phyloP scores from a whole-genome alignment of 108 stramenopile species.

The Nannochloropsis salina region DNA sequence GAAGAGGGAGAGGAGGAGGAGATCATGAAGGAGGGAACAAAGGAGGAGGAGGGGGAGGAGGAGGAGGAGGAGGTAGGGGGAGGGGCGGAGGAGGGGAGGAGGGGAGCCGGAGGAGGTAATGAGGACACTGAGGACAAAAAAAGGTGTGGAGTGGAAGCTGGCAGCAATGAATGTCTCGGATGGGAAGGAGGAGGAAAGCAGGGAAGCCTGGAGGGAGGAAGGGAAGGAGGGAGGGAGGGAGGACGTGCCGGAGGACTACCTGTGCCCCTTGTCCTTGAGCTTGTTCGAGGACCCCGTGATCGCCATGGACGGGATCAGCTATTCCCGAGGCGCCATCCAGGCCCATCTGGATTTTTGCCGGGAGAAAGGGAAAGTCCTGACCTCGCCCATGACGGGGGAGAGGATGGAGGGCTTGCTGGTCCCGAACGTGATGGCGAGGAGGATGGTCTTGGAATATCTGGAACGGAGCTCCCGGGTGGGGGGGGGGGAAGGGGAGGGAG shows the following conservation, averaged over 20 bases:
- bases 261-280: not conserved
- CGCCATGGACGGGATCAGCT: constrained; percentile 7
- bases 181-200: not conserved
- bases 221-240: not conserved
- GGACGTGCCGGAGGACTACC: not conserved
- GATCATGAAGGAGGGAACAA: not conserved
- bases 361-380: not conserved
- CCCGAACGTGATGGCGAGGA: not conserved
- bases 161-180: not conserved
- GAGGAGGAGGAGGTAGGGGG: not conserved
- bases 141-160: too few species aligned
- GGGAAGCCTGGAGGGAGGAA: not conserved
- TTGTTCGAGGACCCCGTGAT: constrained; percentile 1
- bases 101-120: not conserved
- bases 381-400: constrained; percentile 13
- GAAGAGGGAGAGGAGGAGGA: not conserved
- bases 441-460: not conserved
- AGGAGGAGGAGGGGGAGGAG: not conserved
- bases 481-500: not conserved
- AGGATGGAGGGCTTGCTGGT: not conserved
- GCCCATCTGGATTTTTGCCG: not conserved
- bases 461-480: not conserved
- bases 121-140: not conserved
- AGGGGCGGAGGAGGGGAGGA: not conserved
- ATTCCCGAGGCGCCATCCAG: not conserved